phyloP scores from a whole-genome alignment of 257 asterid species.

The Capsicum rhomboideum region DNA sequence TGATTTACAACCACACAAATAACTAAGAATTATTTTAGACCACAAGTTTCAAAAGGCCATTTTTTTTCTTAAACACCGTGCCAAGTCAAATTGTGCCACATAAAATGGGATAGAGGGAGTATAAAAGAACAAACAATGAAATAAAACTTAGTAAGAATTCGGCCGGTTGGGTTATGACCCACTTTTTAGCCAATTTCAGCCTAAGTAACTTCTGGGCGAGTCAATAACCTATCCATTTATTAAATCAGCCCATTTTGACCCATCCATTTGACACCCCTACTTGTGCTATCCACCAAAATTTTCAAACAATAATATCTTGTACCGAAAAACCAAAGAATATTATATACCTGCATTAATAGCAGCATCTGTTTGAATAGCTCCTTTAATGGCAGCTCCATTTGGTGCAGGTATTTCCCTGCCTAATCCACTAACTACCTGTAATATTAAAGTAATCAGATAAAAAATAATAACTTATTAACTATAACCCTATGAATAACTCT shows the following conservation, averaged over 20 bases:
- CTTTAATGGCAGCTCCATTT: slow-evolving; percentile 73
- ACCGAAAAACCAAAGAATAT: not conserved
- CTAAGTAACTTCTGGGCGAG: not conserved
- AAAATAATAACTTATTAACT: not conserved
- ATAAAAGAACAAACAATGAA: too few species aligned
- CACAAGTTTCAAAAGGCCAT: too few species aligned
- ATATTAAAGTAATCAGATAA: slow-evolving; percentile 1
- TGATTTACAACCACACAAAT: too few species aligned
- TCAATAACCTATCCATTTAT: too few species aligned
- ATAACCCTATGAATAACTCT: not conserved
- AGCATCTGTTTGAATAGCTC: slow-evolving; percentile 95
- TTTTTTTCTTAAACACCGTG: too few species aligned
- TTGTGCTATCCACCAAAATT: not conserved
- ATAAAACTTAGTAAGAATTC: not conserved
- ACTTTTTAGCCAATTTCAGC: not conserved
- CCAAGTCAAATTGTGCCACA: too few species aligned
- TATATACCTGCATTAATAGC: slow-evolving; percentile 78
- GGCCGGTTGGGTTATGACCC: not conserved
- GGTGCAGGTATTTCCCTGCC: slow-evolving; percentile 97
- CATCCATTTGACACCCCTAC: not conserved
- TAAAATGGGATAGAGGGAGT: too few species aligned
- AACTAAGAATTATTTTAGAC: too few species aligned
- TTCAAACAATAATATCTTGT: not conserved
- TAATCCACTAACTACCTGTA: slow-evolving; percentile 82
- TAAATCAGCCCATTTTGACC: not conserved